A percentile compares a stretch with the other conserved stretches of the same genome.
Evolutionary conservation across 441 rosid species (phyloP).

Genomic region (Euphorbia schlechtendalii): DNA sequence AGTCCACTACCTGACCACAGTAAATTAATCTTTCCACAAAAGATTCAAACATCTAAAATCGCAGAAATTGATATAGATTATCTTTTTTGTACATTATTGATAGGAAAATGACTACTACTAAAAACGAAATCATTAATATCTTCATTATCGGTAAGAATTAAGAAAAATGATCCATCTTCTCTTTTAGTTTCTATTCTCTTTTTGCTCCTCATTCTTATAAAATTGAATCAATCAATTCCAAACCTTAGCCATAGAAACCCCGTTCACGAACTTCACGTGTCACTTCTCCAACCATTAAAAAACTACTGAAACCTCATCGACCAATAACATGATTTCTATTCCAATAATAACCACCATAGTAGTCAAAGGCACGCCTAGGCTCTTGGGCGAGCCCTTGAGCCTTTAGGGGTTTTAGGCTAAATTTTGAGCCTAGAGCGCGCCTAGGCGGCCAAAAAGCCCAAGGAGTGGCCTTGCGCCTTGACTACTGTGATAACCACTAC

Average conservation of each 20-base stretch:
- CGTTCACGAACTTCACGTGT: not conserved
- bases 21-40: not conserved
- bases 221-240: not conserved
- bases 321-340: not conserved
- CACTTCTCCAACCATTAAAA: not conserved
- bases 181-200: not conserved
- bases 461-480: too few species aligned
- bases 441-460: too few species aligned
- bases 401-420: too few species aligned
- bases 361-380: too few species aligned
- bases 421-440: too few species aligned
- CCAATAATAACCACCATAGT: too few species aligned
- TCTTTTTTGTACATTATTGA: too few species aligned
- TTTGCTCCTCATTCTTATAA: not conserved
- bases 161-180: not conserved
- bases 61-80: not conserved
- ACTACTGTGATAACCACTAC: not conserved
- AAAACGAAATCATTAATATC: not conserved
- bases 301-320: not conserved
- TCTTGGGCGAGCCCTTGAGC: too few species aligned
- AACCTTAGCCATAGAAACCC: not conserved
- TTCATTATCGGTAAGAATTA: not conserved
- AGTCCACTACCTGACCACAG: not conserved
- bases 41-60: not conserved
- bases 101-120: too few species aligned